Percentiles rank a stretch among this genome's conserved stretches.
Evolutionary conservation across 2,329 filamentous ascomycete genomes (phyloP).

Genomic region (Fusarium coffeatum): DNA sequence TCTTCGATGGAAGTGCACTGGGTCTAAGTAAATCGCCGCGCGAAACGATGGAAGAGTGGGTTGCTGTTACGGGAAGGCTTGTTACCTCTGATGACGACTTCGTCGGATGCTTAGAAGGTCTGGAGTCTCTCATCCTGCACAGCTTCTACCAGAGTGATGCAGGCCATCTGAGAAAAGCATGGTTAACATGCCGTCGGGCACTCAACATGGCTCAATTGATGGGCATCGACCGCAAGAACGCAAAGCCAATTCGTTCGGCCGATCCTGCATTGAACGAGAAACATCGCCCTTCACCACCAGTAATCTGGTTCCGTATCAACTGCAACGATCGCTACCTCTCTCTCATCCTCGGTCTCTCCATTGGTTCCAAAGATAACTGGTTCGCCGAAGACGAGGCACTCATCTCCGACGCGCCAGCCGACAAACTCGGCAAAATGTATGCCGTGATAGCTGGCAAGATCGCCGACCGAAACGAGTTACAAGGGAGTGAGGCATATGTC

Average conservation of each 20-base stretch:
- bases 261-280: constrained; percentile 52
- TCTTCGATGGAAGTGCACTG: constrained; percentile 46
- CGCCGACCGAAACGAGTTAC: constrained; percentile 58
- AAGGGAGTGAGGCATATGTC: constrained; percentile 53
- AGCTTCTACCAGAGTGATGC: constrained; percentile 63
- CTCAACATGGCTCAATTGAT: constrained; percentile 64
- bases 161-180: constrained; percentile 66
- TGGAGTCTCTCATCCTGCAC: constrained; percentile 64
- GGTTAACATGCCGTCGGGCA: constrained; percentile 63
- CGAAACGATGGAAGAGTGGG: constrained; percentile 47
- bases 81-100: constrained; percentile 65
- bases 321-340: constrained; percentile 63
- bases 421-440: constrained; percentile 60
- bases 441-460: constrained; percentile 58
- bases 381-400: constrained; percentile 50
- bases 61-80: constrained; percentile 50
- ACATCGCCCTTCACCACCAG: constrained; percentile 37
- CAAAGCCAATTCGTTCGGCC: constrained; percentile 52
- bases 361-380: constrained; percentile 55
- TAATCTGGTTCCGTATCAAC: constrained; percentile 63
- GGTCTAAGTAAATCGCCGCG: constrained; percentile 23
- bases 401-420: constrained; percentile 52
- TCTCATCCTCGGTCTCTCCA: constrained; percentile 62
- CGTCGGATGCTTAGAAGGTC: constrained; percentile 62
- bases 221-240: constrained; percentile 56